phyloP scores from a whole-genome alignment of 139 green algal genomes.

The Volvox africanus region DNA sequence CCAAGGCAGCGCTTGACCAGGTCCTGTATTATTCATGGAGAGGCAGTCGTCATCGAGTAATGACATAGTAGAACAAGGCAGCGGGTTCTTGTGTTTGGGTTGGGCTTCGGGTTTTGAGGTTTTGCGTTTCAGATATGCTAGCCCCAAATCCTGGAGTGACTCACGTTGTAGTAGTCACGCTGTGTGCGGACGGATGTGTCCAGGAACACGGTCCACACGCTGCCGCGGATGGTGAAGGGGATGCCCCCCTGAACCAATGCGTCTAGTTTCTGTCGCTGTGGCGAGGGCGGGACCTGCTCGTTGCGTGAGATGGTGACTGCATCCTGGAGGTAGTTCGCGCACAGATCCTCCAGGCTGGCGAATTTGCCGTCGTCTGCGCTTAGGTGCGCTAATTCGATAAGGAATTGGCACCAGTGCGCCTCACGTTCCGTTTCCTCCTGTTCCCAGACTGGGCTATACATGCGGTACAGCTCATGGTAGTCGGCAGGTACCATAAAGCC shows the following conservation, averaged over 20 bases:
- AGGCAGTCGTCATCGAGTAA: too few species aligned
- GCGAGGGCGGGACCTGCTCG: background rate
- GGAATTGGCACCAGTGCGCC: slow-evolving; percentile 56
- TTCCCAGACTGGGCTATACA: slow-evolving; percentile 66
- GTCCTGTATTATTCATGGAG: background rate
- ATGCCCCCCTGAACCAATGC: slow-evolving; percentile 18
- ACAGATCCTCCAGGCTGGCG: slow-evolving; percentile 18
- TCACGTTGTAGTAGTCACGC: slow-evolving; percentile 64
- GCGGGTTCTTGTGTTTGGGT: background rate
- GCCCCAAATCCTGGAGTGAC: background rate
- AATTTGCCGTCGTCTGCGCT: background rate
- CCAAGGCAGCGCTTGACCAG: slow-evolving; percentile 65
- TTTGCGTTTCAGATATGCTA: background rate
- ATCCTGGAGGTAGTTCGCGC: background rate
- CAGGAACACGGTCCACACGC: slow-evolving; percentile 75
- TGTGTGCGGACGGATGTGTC: slow-evolving; percentile 54
- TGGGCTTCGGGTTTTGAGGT: background rate
- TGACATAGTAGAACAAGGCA: too few species aligned
- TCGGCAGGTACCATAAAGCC: slow-evolving; percentile 57
- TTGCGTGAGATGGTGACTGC: background rate
- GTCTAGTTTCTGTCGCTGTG: background rate
- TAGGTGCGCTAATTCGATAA: slow-evolving; percentile 18
- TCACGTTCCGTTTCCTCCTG: slow-evolving; percentile 75
- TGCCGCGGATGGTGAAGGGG: slow-evolving; percentile 54
- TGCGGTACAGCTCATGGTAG: slow-evolving; percentile 53